Evolutionary conservation across 371 early-diverging fungal species (phyloP).

Genomic region (Saksenaea vasiformis): DNA sequence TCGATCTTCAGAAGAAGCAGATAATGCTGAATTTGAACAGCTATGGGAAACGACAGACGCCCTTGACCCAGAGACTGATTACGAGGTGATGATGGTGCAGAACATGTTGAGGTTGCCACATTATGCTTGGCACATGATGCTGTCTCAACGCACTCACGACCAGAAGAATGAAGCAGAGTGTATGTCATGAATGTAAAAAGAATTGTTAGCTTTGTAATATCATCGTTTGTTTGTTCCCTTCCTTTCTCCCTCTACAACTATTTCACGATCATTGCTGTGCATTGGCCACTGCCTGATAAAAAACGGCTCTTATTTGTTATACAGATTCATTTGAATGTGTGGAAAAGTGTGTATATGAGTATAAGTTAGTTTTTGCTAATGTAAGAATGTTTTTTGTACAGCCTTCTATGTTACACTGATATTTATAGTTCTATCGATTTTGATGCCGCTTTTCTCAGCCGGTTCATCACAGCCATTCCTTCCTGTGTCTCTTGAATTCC

Average conservation of each 20-base stretch:
- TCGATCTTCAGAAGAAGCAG: constrained; percentile 59
- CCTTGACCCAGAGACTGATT: constrained; percentile 61
- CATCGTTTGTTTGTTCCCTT: neutral
- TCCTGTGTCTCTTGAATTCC: constrained; percentile 80
- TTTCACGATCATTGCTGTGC: neutral
- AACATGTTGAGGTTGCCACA: constrained; percentile 55
- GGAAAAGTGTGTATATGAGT: neutral
- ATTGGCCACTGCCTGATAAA: neutral
- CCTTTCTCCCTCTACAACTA: neutral
- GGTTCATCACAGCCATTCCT: constrained; percentile 98
- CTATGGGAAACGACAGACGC: constrained; percentile 67
- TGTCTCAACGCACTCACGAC: constrained; percentile 1
- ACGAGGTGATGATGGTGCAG: constrained; percentile 61
- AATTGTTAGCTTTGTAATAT: neutral
- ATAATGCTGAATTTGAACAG: constrained; percentile 60
- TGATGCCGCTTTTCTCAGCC: constrained; percentile 91
- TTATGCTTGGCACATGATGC: constrained; percentile 46
- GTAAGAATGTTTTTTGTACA: neutral
- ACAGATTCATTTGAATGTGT: neutral
- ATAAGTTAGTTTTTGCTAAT: neutral
- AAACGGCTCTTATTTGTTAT: neutral
- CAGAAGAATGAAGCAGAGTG: constrained; percentile 3
- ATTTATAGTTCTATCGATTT: constrained; percentile 38
- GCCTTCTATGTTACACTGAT: neutral
- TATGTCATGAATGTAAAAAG: neutral